A percentile compares a stretch with the other conserved stretches of the same genome.
These are phyloP conservation scores for Vitellaria paradoxa DNA, from an alignment of 179 eudicot species.

Conservation along the genomic window DNA sequence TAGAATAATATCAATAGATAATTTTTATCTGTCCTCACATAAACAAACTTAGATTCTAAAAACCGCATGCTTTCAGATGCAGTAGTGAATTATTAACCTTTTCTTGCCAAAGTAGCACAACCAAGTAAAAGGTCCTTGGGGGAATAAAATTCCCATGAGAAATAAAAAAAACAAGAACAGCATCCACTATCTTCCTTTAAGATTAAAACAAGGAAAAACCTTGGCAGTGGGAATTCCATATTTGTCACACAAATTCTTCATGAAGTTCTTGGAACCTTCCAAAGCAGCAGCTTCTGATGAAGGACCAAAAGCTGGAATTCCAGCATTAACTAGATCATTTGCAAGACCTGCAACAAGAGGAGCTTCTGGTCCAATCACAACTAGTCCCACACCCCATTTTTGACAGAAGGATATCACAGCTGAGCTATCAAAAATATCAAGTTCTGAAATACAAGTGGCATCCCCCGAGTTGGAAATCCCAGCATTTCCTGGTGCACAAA, in stretches of 20 bases:
- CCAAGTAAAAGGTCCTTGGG: background rate
- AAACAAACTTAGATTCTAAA: background rate
- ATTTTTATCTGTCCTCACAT: background rate
- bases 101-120: background rate
- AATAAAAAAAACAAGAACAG: background rate
- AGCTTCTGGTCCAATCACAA: conserved; percentile 95
- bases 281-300: conserved; percentile 92
- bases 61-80: background rate
- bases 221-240: conserved; percentile 96
- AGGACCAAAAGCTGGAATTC: conserved; percentile 90
- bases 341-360: conserved; percentile 94
- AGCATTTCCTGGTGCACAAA: conserved; percentile 93
- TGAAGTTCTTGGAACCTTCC: conserved; percentile 93
- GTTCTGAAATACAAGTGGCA: conserved; percentile 67
- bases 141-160: background rate
- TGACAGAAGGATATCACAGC: conserved; percentile 73
- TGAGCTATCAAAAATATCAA: conserved; percentile 64
- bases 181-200: background rate
- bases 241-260: conserved; percentile 90
- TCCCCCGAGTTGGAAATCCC: conserved; percentile 87
- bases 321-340: conserved; percentile 73
- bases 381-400: conserved; percentile 61
- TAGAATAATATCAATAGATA: background rate
- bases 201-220: conserved; percentile 34
- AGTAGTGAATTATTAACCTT: background rate